Evolutionary conservation across 306 rosid species (phyloP).

Genomic region (Rubus idaeus): DNA sequence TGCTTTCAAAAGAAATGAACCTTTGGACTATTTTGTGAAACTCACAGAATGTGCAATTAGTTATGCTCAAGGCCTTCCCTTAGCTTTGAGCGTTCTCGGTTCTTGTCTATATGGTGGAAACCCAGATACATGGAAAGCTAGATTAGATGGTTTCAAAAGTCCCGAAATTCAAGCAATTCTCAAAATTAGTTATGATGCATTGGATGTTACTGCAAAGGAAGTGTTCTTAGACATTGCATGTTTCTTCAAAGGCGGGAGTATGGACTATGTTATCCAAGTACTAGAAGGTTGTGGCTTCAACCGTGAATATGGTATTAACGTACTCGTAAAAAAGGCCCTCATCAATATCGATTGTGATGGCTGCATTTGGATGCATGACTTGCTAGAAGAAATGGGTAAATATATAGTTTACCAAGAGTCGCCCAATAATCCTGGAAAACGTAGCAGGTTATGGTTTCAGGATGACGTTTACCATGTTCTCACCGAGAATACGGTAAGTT

Average conservation of each 20-base stretch:
- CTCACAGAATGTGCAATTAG: background rate
- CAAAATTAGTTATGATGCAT: slow-evolving; percentile 26
- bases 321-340: slow-evolving; percentile 27
- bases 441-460: slow-evolving; percentile 32
- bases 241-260: slow-evolving; percentile 21
- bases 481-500: background rate
- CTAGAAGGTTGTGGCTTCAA: slow-evolving; percentile 29
- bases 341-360: background rate
- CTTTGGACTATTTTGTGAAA: background rate
- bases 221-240: slow-evolving; percentile 40
- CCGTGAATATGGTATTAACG: slow-evolving; percentile 11
- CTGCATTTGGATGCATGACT: slow-evolving; percentile 34
- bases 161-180: slow-evolving; percentile 37
- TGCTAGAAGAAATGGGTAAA: slow-evolving; percentile 38
- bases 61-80: slow-evolving; percentile 19
- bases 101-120: slow-evolving; percentile 27
- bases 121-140: background rate
- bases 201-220: slow-evolving; percentile 20
- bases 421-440: slow-evolving; percentile 15
- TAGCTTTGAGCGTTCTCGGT: slow-evolving; percentile 44
- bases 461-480: slow-evolving; percentile 25
- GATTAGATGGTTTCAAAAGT: background rate
- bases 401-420: slow-evolving; percentile 25
- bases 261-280: slow-evolving; percentile 22
- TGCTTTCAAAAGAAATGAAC: background rate